Base-by-base conservation (phyloP, 371 early-diverging fungal genomes). In the Circinella umbellata region DNA sequence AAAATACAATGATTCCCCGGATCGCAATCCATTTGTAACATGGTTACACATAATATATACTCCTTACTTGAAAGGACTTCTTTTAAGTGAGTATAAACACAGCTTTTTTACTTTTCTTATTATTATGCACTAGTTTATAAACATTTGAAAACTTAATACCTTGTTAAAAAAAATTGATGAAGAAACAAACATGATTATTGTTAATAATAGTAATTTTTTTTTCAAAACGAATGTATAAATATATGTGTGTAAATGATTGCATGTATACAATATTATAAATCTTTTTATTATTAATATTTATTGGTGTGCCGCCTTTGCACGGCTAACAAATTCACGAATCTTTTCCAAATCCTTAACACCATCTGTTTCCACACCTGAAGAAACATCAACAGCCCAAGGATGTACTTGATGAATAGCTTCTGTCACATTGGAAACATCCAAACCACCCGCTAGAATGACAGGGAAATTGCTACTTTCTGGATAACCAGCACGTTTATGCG, bases 301-400 rank as follows among this genome's bases (percentile, higher is more conserved):
- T 51, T 57, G 57, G 0, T 64, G 63, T 4, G 63, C 66, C 36
- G 71, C 66, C 75, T 90, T 88, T 49, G 87, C 91, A 48, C 72
- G 78, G 51, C 74, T 63, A 34, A 93, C 81, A 81, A 94, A 94
- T 7, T 77, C 81, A 27, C 78, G 82, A 66, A 94, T 90, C 78
- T 92, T 91, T 11, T 72, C 66, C 34, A 83, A 72, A 72, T 93
- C 92, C 78, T 95, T 94, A 27, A 74, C 79, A 46, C 89, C 91
- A 63, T 92, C 80, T 20, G 89, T 89, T 74, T 96, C 96, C 0
- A 96, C 93, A 34, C 98, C 99, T 42, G 94, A 94, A 8, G 94
- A 92, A 11, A 97, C 95, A 86, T 98, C 99, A 27, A 97, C 97
- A 20, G 89, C 90, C 92, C 91, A 93, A 6, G 96, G 95, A 37